Base-by-base conservation (phyloP, 768 basidiomycete genomes). In the Trametes villosa region DNA sequence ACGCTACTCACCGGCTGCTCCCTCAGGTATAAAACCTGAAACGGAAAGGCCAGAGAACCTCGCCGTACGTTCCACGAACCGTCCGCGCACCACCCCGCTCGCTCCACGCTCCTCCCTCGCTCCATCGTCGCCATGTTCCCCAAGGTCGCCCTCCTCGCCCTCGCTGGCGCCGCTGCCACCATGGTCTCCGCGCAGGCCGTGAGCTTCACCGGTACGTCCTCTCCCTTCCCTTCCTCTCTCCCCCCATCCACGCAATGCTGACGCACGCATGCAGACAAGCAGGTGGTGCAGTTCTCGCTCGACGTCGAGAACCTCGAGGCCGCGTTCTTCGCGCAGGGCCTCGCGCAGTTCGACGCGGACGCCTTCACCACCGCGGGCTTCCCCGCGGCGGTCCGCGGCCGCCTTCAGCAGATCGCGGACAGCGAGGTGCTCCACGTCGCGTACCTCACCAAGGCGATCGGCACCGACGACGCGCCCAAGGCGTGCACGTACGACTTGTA, bases 401-500 rank as follows among this genome's bases (percentile, higher is more conserved):
- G 83, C 26, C 78, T 84, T 65, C 65, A 73, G 26, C 79, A 88
- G 67, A 83, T 89, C 51, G 73, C 72, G 22, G 74, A 77, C 33
- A 85, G 88, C 69, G 86, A 88, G 67, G 68, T 70, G 22, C 71
- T 74, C 9, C 88, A 90, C 73, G 83, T 85, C 59, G 69, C 77
- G 6, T 78, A 83, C 67, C 74, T 89, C 31, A 72, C 82, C 11
- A 67, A 62, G 12, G 77, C 76, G 2, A 71, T 87, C 34, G 79
- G 80, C 1, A 74, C 71, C 26, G 71, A 76, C 9, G 71, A 76
- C 9, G 78, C 82, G 11, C 76, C 81, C 15, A 57, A 78, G 65
- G 74, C 83, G 4, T 91, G 88, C 75, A 72, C 76, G n/a, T 91
- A 90, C 70, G 66, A 69, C 40, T 87, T 89, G 84, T 85, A 58